These are phyloP conservation scores for Aureobasidium sp. DNA, from an alignment of 2,329 filamentous ascomycete genomes.

Conservation along the genomic window DNA sequence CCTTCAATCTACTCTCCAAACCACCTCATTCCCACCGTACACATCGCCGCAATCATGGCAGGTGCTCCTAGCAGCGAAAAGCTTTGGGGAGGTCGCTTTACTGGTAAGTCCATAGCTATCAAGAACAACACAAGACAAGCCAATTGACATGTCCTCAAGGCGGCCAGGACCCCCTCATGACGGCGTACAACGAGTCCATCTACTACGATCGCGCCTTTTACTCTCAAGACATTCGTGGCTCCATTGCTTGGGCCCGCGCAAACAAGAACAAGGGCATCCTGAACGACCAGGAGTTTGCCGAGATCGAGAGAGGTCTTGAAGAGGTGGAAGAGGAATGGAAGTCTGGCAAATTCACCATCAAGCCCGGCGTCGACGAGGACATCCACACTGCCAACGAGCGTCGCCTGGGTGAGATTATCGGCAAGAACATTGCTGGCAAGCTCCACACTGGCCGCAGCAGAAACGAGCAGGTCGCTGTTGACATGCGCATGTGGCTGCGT, in stretches of 20 bases:
- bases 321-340: constrained; percentile 47
- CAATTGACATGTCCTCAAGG: constrained; percentile 38
- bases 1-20: background rate
- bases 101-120: constrained; percentile 32
- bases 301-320: constrained; percentile 64
- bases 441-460: constrained; percentile 79
- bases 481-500: constrained; percentile 84
- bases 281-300: constrained; percentile 60
- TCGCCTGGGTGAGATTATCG: constrained; percentile 67
- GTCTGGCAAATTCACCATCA: constrained; percentile 36
- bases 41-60: constrained; percentile 5
- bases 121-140: background rate
- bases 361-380: constrained; percentile 43
- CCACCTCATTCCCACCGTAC: background rate
- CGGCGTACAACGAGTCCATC: constrained; percentile 74
- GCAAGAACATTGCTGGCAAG: constrained; percentile 77
- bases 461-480: constrained; percentile 84
- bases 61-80: constrained; percentile 37
- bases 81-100: constrained; percentile 56
- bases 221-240: constrained; percentile 71
- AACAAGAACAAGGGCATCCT: constrained; percentile 71
- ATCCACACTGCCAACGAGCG: constrained; percentile 50
- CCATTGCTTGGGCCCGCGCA: constrained; percentile 72
- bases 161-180: constrained; percentile 78
- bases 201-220: constrained; percentile 71